These are phyloP conservation scores for Scedosporium dehoogii DNA, from an alignment of 2,329 filamentous ascomycete species.

Conservation along the genomic window DNA sequence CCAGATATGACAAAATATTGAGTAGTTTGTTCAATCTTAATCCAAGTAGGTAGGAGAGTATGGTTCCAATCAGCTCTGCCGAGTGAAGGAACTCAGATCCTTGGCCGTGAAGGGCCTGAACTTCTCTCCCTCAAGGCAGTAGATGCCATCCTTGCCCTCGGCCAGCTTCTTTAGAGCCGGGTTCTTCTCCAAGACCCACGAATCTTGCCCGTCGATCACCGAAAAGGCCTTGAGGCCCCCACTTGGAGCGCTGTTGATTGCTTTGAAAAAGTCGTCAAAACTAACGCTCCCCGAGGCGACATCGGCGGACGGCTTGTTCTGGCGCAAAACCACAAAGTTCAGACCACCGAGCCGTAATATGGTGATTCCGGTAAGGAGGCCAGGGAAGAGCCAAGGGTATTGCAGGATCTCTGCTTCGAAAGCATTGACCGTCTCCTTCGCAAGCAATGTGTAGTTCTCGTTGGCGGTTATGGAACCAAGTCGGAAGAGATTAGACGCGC, in stretches of 20 bases:
- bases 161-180: constrained; percentile 13
- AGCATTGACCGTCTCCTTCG: constrained; percentile 65
- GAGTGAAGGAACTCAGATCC: constrained; percentile 10
- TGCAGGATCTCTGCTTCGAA: constrained; percentile 90
- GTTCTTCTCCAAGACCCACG: constrained; percentile 13
- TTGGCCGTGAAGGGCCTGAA: constrained; percentile 12
- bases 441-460: constrained; percentile 51
- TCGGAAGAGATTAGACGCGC: constrained; percentile 79
- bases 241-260: not conserved
- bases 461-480: constrained; percentile 62
- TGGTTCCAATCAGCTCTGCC: not conserved
- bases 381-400: constrained; percentile 85
- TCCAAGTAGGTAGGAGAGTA: too few relatives aligned
- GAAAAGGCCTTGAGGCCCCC: constrained; percentile 3
- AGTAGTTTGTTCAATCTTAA: too few relatives aligned
- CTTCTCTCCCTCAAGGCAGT: constrained; percentile 12
- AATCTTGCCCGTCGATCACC: constrained; percentile 9
- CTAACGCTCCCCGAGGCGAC: not conserved
- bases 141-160: constrained; percentile 11
- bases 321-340: constrained; percentile 15
- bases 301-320: not conserved
- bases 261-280: not conserved
- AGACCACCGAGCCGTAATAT: constrained; percentile 61
- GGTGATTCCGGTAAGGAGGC: constrained; percentile 67
- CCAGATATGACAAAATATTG: not conserved